Conservation (phyloP, 495 filamentous ascomycete genomes). For the Penicillium macrosclerotiorum region DNA sequence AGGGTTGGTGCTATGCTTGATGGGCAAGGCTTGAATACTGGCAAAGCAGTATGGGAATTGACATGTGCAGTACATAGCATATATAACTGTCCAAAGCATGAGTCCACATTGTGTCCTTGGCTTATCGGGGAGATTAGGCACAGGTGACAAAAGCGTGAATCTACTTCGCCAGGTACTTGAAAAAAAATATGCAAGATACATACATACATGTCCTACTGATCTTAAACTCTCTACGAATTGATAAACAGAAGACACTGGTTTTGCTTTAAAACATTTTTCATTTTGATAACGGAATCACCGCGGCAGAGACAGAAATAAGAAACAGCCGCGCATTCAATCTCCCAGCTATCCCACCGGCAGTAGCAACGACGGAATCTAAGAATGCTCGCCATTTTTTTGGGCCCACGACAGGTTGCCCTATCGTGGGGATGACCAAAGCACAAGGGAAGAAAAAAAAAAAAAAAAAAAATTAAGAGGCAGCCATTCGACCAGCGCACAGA, state of each 20-base stretch:
- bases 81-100: no score
- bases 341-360: slow-evolving; percentile 1
- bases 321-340: slow-evolving; percentile 7
- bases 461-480: slow-evolving; percentile 43
- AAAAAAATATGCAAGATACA: not conserved
- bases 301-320: slow-evolving; percentile 12
- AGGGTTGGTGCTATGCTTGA: no score
- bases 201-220: not conserved
- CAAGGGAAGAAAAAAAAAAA: slow-evolving; percentile 17
- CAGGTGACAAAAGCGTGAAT: no score
- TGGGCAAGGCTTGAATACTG: no score
- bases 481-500: slow-evolving; percentile 65
- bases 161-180: no score
- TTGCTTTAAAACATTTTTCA: slow-evolving; percentile 11
- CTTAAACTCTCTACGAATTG: not conserved
- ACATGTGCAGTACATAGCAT: no score
- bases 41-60: no score
- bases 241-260: not conserved
- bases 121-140: no score
- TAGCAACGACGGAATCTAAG: slow-evolving; percentile 17
- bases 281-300: slow-evolving; percentile 19
- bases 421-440: slow-evolving; percentile 14
- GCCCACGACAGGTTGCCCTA: slow-evolving; percentile 18
- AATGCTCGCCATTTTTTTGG: slow-evolving; percentile 27
- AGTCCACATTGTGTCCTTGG: no score